Conservation (phyloP, 306 rosid species). For the Cicer bijugum region DNA sequence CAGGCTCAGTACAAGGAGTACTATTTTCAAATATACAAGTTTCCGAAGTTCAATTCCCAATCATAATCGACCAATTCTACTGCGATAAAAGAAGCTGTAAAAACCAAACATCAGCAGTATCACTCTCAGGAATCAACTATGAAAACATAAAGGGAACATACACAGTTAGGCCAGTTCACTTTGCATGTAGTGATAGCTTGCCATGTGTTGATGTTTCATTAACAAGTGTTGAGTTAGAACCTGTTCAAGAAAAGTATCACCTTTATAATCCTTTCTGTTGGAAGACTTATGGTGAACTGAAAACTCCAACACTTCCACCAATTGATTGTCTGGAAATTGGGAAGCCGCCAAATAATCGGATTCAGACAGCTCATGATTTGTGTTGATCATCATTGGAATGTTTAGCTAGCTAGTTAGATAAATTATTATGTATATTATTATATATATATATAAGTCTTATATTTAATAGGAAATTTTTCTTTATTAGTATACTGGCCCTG, state of each 20-base stretch:
- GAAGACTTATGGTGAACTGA: conserved; percentile 85
- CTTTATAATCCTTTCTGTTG: conserved; percentile 89
- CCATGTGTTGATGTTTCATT: conserved; percentile 88
- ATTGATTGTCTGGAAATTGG: conserved; percentile 78
- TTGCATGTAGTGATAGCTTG: conserved; percentile 92
- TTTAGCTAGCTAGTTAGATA: conserved; percentile 51
- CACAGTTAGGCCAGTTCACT: conserved; percentile 88
- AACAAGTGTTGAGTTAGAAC: conserved; percentile 67
- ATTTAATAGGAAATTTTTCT: conserved; percentile 52
- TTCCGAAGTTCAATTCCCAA: conserved; percentile 85
- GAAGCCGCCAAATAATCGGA: conserved; percentile 74
- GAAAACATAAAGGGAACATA: conserved; percentile 84
- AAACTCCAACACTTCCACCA: conserved; percentile 82
- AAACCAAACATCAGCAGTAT: conserved; percentile 83
- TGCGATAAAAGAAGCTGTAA: conserved; percentile 80
- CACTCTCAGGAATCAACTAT: conserved; percentile 84
- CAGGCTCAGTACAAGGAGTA: conserved; percentile 88
- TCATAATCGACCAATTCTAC: conserved; percentile 92
- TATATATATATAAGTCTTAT: conserved; percentile 12
- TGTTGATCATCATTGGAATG: conserved; percentile 56
- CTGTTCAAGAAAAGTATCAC: conserved; percentile 80
- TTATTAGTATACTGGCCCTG: conserved; percentile 54
- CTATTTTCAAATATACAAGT: conserved; percentile 87
- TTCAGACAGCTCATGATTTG: conserved; percentile 69
- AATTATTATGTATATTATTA: conserved; percentile 54